A percentile compares a stretch with the other conserved stretches of the same genome.
Conservation (phyloP, 2,329 filamentous ascomycete genomes). For the Penicillium sp. region DNA sequence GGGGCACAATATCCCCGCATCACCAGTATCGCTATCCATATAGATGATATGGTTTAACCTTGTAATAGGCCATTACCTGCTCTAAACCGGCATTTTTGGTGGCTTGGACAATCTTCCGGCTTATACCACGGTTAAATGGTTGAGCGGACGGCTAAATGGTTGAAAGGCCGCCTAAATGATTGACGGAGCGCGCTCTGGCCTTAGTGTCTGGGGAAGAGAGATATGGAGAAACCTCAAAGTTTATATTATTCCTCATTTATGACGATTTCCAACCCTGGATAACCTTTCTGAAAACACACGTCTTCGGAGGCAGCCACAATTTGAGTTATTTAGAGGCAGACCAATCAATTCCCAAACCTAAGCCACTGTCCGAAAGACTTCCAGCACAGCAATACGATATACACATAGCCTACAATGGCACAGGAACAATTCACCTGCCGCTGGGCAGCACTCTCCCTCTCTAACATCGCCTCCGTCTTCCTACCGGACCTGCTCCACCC, state of each 20-base stretch:
- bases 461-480: slow-evolving; percentile 16
- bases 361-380: not conserved
- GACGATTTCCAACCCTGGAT: not conserved
- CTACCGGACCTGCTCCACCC: slow-evolving; percentile 24
- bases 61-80: not conserved
- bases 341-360: not conserved
- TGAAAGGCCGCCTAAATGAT: not conserved
- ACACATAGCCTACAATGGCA: not conserved
- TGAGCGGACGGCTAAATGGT: not conserved
- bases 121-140: not conserved
- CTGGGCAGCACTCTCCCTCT: not conserved
- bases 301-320: not conserved
- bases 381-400: not conserved
- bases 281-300: not conserved
- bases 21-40: not conserved
- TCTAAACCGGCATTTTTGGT: not conserved
- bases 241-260: not conserved
- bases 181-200: not conserved
- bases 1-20: not conserved
- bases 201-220: not conserved
- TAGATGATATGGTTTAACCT: not conserved
- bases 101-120: not conserved
- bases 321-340: not conserved
- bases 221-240: not conserved
- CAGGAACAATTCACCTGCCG: not conserved